Base-by-base conservation (phyloP, 768 basidiomycete species). In the Pleurotus ostreatus region DNA sequence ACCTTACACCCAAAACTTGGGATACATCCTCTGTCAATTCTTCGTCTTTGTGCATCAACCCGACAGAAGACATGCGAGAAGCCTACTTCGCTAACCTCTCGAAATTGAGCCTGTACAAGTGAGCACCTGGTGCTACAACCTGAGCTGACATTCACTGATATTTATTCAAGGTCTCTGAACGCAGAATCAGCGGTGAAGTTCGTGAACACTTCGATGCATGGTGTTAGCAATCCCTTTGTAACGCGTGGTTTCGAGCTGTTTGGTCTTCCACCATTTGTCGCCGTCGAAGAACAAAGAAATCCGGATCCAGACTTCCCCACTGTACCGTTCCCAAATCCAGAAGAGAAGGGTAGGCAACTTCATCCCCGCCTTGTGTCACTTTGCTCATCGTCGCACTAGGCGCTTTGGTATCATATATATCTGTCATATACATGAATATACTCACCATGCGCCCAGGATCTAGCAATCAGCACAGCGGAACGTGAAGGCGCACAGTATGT, bases 121-220 rank as follows among this genome's bases (percentile, higher is more conserved):
- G 59, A 15, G 61, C 56, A 34, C 22, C 13, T 34, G 22, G 18
- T 13, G 12, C 45, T 16, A n/a, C 22, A 7, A 18, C 46, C 5
- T 9, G 37, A 55, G 2, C 12, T 25, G 30, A 5, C 25, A 5
- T 23, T 16, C 18, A 13, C 26, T 26, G 45, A 46, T 7, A 22
- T n/a, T 11, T 34, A 15, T 22, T 40, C 18, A 55, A 78, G 73
- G 44, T 39, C 59, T 47, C 57, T 76, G 22, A 84, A 82, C 59
- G 60, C 69, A 0, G 59, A 62, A 4, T 64, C 71, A 1, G 38
- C 70, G 4, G 56, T 86, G 59, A 81, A 76, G 61, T 91, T 94
- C 61, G 88, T 92, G 16, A 92, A 92, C 65, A 95, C 94, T 0
- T 88, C 92, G 0, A 86, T 95, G 88, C 93, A 95, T 62, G 93